Evolutionary conservation across 345 rosid species (phyloP).

Genomic region (Eucalyptus rudis): DNA sequence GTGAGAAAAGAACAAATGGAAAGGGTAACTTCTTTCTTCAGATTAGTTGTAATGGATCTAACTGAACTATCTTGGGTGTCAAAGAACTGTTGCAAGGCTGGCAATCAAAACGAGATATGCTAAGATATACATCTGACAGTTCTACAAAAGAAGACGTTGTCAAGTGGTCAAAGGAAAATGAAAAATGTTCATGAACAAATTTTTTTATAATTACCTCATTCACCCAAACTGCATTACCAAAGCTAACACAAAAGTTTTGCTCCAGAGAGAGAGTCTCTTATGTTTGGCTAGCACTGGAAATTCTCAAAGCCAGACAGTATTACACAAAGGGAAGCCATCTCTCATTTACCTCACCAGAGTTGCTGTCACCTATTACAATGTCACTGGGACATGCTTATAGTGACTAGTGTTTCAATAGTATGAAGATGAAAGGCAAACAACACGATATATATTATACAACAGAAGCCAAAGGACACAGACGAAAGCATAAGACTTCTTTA

Average conservation of each 20-base stretch:
- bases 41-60: not conserved
- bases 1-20: not conserved
- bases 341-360: not conserved
- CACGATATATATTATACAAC: not conserved
- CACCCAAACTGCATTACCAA: not conserved
- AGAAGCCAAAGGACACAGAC: not conserved
- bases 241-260: not conserved
- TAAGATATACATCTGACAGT: not conserved
- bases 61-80: not conserved
- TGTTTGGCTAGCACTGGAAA: not conserved
- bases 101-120: not conserved
- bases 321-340: not conserved
- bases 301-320: not conserved
- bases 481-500: not conserved
- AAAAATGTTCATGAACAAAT: not conserved
- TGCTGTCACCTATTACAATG: not conserved
- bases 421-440: not conserved
- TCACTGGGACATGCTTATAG: not conserved
- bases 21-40: not conserved
- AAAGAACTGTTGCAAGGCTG: not conserved
- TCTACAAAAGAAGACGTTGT: not conserved
- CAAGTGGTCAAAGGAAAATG: not conserved
- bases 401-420: not conserved
- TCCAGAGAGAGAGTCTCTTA: not conserved
- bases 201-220: not conserved